These are phyloP conservation scores for Aquilaria agallochum DNA, from an alignment of 441 rosid genomes.

Conservation along the genomic window DNA sequence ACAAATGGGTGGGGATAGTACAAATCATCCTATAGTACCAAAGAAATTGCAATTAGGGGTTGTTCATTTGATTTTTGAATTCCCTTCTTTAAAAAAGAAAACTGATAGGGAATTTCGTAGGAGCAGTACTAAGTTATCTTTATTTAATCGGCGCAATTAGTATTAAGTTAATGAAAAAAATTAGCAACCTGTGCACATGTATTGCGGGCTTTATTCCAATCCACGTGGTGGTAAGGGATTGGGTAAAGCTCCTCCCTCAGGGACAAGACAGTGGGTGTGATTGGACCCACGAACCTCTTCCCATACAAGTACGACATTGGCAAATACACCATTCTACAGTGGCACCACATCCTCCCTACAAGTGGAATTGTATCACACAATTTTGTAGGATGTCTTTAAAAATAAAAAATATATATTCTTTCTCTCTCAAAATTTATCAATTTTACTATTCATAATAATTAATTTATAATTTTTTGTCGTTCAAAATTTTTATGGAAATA, in stretches of 20 bases:
- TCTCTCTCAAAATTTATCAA: neutral
- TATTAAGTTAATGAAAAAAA: neutral
- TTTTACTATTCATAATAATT: neutral
- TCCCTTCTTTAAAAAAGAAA: neutral
- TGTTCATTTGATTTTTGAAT: too few species aligned
- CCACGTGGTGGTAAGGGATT: conserved; percentile 39
- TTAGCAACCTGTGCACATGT: conserved; percentile 51
- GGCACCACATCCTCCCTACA: conserved; percentile 63
- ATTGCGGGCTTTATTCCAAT: conserved; percentile 43
- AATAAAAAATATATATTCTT: too few species aligned
- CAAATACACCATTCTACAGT: conserved; percentile 53
- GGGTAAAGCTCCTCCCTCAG: conserved; percentile 40
- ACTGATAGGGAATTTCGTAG: conserved; percentile 4
- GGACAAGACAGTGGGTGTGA: conserved; percentile 32
- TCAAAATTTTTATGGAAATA: conserved; percentile 45
- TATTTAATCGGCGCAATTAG: conserved; percentile 1
- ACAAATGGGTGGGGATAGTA: conserved; percentile 37
- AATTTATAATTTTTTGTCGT: neutral
- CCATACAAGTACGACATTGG: too few species aligned
- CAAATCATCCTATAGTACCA: conserved; percentile 26
- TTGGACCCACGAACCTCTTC: conserved; percentile 22
- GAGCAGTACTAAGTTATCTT: neutral
- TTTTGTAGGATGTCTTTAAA: neutral
- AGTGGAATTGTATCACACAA: neutral
- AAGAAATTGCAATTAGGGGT: neutral